Conservation (phyloP, 164 flowering plant genomes). For the Macadamia tetraphylla region DNA sequence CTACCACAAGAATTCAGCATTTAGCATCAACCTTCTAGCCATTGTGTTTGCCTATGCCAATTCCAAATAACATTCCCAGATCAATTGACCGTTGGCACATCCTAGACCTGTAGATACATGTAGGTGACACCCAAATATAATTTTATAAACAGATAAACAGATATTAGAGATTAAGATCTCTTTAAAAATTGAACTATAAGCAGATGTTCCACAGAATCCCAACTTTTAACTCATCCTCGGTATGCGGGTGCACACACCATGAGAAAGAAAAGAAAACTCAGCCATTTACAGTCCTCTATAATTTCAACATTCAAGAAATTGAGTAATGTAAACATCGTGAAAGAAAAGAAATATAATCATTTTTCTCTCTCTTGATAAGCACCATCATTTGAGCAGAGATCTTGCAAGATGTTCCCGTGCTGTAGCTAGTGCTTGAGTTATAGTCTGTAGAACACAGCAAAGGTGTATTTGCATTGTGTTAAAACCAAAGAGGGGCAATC, state of each 20-base stretch:
- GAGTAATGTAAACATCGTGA: background rate
- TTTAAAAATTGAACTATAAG: too few relatives aligned
- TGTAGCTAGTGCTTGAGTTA: background rate
- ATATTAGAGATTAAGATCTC: too few relatives aligned
- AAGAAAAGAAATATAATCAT: background rate
- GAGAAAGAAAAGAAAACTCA: background rate
- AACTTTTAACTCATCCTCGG: background rate
- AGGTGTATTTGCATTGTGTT: background rate
- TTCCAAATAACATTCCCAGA: too few relatives aligned
- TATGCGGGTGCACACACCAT: background rate
- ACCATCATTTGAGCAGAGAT: background rate
- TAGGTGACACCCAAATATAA: too few relatives aligned
- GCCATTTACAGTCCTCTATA: too few relatives aligned
- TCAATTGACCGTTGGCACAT: too few relatives aligned
- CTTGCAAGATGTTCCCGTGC: background rate
- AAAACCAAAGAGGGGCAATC: background rate
- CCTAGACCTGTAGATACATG: too few relatives aligned
- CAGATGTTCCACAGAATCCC: too few relatives aligned
- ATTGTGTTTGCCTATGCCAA: too few relatives aligned
- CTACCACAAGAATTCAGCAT: too few relatives aligned
- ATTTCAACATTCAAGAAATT: background rate
- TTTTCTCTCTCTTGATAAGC: background rate
- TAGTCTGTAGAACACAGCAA: background rate
- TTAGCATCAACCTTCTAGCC: too few relatives aligned
- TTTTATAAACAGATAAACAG: too few relatives aligned